phyloP scores from a whole-genome alignment of 202 grass and related monocot species.

The Elaeis oleifera region DNA sequence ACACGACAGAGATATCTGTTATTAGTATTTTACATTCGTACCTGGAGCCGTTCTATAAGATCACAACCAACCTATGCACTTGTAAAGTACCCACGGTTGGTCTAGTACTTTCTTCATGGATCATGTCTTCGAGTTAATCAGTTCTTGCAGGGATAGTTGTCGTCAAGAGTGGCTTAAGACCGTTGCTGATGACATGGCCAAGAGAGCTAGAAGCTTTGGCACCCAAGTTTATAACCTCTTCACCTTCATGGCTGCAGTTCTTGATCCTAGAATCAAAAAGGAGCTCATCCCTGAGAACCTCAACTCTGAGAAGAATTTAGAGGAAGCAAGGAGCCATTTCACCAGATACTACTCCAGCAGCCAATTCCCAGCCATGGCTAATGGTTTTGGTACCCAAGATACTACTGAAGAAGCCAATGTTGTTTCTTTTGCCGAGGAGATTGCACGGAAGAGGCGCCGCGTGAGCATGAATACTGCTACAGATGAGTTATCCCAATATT shows the following conservation, averaged over 20 bases:
- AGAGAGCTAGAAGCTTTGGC: conserved; percentile 42
- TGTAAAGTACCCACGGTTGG: conserved; percentile 74
- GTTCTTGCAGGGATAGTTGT: conserved; percentile 31
- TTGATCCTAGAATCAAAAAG: conserved; percentile 81
- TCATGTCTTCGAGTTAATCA: conserved; percentile 78
- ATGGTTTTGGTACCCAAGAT: conserved; percentile 41
- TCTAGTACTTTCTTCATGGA: conserved; percentile 91
- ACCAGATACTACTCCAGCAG: conserved; percentile 62
- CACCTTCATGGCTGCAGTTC: conserved; percentile 82
- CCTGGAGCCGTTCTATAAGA: conserved; percentile 89
- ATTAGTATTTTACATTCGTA: conserved; percentile 60
- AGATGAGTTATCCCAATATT: conserved; percentile 82
- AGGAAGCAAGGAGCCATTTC: conserved; percentile 72
- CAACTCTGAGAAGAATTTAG: conserved; percentile 58
- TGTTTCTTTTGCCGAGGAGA: conserved; percentile 96
- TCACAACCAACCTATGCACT: conserved; percentile 79
- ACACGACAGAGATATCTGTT: conserved; percentile 42
- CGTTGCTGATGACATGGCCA: conserved; percentile 61
- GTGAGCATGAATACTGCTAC: conserved; percentile 47
- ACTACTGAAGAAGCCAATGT: conserved; percentile 31
- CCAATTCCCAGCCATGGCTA: conserved; percentile 39
- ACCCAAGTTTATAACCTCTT: conserved; percentile 61
- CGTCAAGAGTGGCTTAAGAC: conserved; percentile 73
- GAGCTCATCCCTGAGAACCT: conserved; percentile 74
- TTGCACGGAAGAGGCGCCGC: conserved; percentile 65